phyloP scores from a whole-genome alignment of 345 rosid species.

The Syzygium oleosum region DNA sequence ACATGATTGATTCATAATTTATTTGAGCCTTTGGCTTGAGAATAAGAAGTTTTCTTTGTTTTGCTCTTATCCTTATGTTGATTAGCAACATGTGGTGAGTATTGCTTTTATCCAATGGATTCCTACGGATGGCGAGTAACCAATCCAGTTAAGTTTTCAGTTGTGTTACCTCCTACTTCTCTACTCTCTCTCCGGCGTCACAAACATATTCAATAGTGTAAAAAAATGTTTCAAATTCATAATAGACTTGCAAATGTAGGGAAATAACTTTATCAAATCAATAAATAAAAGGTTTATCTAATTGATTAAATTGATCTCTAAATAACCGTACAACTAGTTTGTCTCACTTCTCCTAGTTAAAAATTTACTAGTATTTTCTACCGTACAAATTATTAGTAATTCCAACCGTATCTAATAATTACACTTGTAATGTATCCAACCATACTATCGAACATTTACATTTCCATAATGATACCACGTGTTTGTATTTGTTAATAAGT shows the following conservation, averaged over 20 bases:
- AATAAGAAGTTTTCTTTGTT: neutral
- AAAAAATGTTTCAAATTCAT: neutral
- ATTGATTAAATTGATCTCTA: neutral
- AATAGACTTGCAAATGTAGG: neutral
- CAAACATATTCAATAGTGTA: neutral
- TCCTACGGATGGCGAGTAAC: neutral
- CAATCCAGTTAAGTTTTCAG: neutral
- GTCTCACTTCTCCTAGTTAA: neutral
- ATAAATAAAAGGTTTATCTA: neutral
- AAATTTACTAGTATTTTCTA: neutral
- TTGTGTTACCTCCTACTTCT: neutral
- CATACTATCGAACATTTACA: neutral
- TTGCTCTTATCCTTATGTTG: neutral
- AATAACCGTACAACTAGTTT: neutral
- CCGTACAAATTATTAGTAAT: neutral
- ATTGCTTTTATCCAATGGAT: neutral
- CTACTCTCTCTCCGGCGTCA: neutral
- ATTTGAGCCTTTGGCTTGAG: neutral
- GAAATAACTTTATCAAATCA: neutral
- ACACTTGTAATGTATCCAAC: neutral
- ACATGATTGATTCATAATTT: neutral
- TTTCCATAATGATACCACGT: neutral
- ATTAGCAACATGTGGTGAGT: too few species aligned
- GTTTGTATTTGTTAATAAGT: neutral
- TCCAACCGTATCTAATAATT: neutral